Evolutionary conservation across 768 basidiomycete genomes (phyloP), one percentile per base, ranked within the genome.

Genomic region (Trichaptum fuscoviolaceum): DNA sequence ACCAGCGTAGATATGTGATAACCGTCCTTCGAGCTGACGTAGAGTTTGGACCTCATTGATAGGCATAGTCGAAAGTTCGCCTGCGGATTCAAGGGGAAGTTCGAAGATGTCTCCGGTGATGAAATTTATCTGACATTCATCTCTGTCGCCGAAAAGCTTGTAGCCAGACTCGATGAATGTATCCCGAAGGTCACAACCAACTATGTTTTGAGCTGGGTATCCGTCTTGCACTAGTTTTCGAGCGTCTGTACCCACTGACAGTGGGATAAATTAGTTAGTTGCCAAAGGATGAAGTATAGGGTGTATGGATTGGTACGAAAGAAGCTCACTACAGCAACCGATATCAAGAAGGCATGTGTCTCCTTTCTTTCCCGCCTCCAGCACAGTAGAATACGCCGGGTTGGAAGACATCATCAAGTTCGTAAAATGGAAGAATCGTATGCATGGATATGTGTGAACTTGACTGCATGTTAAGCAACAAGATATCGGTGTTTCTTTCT

Each of bases 201-300:
- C 59, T 15, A 76, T 71, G 23, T 71, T 66, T 15, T 69, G 23
- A 4, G 73, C 72, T 7, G 75, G 75, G 60, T 73, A 77, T 18
- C 77, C 77, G 64, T 78, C 75, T 7, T 61, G 58, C 30, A 75
- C 73, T n/a, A 75, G 68, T 59, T 77, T 77, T 23, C 76, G 71
- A 15, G 75, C 72, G 61, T 78, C 77, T 0, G 72, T 75, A 0
- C 77, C 77, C 74, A 78, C 77, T 78, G 64, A 5, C 57, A 26
- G 7, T n/a, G 15, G 3, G 20, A 15, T 52, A 25, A 20, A 17
- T 15, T 58, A 36, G 17, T 20, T 7, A 25, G 12, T 27, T 30
- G 3, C 42, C 10, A 52, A 52, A 12, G 12, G 30, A 30, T 8
- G 30, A 52, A 20, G 20, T 52, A 52, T 12, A 36, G 17, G 35